Percentiles rank a stretch among this genome's conserved stretches.
phyloP scores from a whole-genome alignment of 129 eudicot genomes.

The Deinandra increscens region DNA sequence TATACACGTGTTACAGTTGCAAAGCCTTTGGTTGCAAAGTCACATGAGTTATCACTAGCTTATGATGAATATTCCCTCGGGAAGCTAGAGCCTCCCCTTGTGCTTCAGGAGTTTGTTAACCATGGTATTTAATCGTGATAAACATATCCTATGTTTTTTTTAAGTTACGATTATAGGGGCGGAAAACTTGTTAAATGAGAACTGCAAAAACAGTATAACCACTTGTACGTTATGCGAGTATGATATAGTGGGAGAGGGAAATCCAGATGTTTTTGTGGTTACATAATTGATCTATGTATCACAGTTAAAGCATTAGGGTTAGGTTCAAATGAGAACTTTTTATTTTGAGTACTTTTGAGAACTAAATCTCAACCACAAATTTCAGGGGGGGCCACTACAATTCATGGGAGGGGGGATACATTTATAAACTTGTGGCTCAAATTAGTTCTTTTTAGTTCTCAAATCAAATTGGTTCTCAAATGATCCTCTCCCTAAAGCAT shows the following conservation, averaged over 20 bases:
- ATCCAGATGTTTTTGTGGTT: not conserved
- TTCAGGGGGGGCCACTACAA: no score
- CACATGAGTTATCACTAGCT: constrained; percentile 88
- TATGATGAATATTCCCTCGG: constrained; percentile 80
- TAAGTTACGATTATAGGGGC: not conserved
- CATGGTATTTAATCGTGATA: constrained; percentile 55
- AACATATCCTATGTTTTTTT: not conserved
- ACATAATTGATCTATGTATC: not conserved
- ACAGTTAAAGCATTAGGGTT: not conserved
- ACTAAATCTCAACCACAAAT: no score
- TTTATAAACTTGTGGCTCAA: no score
- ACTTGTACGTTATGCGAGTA: not conserved
- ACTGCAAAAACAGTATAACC: not conserved
- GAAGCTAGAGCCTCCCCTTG: constrained; percentile 92
- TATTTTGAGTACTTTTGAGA: no score
- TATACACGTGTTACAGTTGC: constrained; percentile 50
- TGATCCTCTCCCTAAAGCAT: no score
- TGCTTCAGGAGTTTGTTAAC: constrained; percentile 90
- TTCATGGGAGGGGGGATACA: no score
- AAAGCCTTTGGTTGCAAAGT: constrained; percentile 88
- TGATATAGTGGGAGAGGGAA: not conserved
- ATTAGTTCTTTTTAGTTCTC: no score
- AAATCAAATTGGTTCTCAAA: no score
- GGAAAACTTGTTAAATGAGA: not conserved
- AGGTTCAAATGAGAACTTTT: no score